Conservation (phyloP, 2,329 filamentous ascomycete genomes). For the Trichoderma sp. region DNA sequence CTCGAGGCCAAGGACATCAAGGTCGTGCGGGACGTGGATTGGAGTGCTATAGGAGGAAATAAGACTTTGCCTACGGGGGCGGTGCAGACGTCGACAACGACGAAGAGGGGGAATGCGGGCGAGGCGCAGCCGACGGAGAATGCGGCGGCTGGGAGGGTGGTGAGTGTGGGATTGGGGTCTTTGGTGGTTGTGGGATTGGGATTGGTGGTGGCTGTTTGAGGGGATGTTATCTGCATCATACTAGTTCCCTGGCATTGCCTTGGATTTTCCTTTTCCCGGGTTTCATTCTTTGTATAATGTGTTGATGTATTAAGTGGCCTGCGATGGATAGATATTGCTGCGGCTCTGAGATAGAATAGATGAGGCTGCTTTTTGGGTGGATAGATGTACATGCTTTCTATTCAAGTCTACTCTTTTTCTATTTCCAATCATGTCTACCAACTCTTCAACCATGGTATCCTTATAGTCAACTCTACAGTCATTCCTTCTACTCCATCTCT, state of each 20-base stretch:
- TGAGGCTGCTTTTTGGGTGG: not conserved
- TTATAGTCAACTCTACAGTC: not conserved
- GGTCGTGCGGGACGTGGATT: slow-evolving; percentile 42
- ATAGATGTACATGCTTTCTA: not conserved
- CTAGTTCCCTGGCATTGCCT: not conserved
- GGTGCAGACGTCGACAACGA: slow-evolving; percentile 1
- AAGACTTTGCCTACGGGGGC: not conserved
- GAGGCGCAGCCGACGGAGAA: slow-evolving; percentile 9
- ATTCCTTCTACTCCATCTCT: not conserved
- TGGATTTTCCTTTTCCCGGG: not conserved
- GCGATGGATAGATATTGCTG: slow-evolving; percentile 18
- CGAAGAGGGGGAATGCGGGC: slow-evolving; percentile 5
- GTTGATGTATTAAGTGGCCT: not conserved
- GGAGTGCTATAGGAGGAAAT: slow-evolving; percentile 1
- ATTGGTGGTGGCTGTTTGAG: slow-evolving; percentile 13
- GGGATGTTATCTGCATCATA: too few relatives aligned
- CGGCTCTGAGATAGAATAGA: not conserved
- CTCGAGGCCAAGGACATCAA: slow-evolving; percentile 53
- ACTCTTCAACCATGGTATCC: not conserved
- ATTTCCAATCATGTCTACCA: not conserved
- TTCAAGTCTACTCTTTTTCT: not conserved
- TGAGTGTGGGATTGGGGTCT: not conserved
- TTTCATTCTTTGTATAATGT: not conserved
- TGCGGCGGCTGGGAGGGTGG: slow-evolving; percentile 1
- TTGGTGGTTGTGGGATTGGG: slow-evolving; percentile 7